phyloP scores from a whole-genome alignment of 2,329 filamentous ascomycete genomes.

The Ophiostoma perfectum region DNA sequence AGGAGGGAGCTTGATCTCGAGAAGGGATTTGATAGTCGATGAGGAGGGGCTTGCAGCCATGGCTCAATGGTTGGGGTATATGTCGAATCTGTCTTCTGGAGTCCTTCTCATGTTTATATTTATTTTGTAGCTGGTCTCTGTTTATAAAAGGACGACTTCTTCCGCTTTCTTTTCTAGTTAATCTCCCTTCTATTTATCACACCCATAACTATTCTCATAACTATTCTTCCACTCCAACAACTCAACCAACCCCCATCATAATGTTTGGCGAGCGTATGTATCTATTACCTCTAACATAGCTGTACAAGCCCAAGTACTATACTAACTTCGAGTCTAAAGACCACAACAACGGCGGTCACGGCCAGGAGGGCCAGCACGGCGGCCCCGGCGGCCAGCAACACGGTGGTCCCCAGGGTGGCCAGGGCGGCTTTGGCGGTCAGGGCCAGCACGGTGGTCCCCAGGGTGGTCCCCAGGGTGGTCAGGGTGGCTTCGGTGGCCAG shows the following conservation, averaged over 20 bases:
- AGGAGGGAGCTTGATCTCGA: background rate
- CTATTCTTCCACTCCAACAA: background rate
- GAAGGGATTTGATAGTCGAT: background rate
- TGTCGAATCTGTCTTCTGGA: background rate
- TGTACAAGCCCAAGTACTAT: background rate
- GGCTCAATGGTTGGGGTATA: too few relatives aligned
- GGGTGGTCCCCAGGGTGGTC: background rate
- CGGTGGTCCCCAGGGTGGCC: constrained; percentile 2
- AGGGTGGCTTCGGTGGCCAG: background rate
- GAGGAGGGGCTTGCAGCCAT: background rate
- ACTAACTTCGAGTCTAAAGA: background rate
- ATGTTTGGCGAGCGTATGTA: constrained; percentile 12
- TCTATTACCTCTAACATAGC: background rate
- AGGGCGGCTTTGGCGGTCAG: background rate
- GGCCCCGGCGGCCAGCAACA: constrained; percentile 3
- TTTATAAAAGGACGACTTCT: background rate
- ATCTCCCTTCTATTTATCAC: background rate
- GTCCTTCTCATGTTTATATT: background rate
- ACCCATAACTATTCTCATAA: background rate
- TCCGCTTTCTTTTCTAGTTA: background rate
- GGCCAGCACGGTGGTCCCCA: background rate
- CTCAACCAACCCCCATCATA: background rate
- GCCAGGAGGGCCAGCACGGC: background rate
- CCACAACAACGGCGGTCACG: constrained; percentile 12
- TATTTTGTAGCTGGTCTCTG: background rate